phyloP scores from a whole-genome alignment of 2,329 filamentous ascomycete species.

The Talaromyces sp. region DNA sequence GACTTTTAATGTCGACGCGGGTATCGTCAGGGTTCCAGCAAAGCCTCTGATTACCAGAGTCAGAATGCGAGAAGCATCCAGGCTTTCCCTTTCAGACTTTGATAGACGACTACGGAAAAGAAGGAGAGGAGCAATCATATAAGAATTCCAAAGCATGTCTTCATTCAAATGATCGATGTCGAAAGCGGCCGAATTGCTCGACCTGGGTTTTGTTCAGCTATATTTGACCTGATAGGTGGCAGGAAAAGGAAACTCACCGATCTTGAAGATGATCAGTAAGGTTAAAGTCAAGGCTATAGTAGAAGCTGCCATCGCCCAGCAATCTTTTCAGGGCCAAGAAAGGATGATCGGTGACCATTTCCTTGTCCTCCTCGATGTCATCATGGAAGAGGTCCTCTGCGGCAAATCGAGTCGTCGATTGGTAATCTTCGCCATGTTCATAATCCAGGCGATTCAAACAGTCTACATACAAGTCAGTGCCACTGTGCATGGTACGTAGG shows the following conservation, averaged over 20 bases:
- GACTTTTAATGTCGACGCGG: conserved; percentile 67
- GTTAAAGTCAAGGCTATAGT: conserved; percentile 96
- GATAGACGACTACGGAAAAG: conserved; percentile 80
- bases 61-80: conserved; percentile 83
- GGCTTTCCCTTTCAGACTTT: conserved; percentile 64
- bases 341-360: conserved; percentile 74
- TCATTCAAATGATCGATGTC: conserved; percentile 91
- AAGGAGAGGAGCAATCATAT: conserved; percentile 92
- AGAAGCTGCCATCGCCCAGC: conserved; percentile 88
- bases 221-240: conserved; percentile 8
- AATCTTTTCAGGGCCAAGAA: conserved; percentile 89
- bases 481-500: not conserved
- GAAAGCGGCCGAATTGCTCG: conserved; percentile 70
- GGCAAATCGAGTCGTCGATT: conserved; percentile 49
- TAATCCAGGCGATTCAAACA: conserved; percentile 84
- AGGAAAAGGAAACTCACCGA: conserved; percentile 47
- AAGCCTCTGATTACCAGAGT: conserved; percentile 94
- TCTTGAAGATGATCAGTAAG: conserved; percentile 90
- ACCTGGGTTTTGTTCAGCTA: conserved; percentile 42
- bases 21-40: conserved; percentile 79
- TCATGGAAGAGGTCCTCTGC: conserved; percentile 50
- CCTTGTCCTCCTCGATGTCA: conserved; percentile 55
- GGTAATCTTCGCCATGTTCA: conserved; percentile 64
- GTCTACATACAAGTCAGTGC: conserved; percentile 44
- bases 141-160: conserved; percentile 94